Evolutionary conservation across 140 eudicot genomes (phyloP).

Genomic region (Stevia rebaudiana): DNA sequence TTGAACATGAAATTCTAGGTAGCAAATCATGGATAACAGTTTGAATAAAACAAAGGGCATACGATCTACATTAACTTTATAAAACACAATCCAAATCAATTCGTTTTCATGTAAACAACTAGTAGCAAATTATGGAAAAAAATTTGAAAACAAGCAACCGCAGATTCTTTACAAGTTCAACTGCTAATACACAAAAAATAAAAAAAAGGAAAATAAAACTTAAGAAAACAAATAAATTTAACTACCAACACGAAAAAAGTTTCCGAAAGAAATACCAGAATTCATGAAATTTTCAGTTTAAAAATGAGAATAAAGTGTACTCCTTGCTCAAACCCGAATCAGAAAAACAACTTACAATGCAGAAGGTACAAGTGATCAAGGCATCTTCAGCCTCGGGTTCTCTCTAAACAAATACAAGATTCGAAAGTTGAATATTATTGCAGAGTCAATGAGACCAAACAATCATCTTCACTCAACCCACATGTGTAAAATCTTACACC

Average conservation of each 20-base stretch:
- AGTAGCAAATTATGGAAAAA: slow-evolving; percentile 10
- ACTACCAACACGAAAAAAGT: slow-evolving; percentile 24
- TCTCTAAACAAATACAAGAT: slow-evolving; percentile 6
- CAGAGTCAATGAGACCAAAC: slow-evolving; percentile 23
- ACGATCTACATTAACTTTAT: no score
- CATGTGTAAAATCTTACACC: slow-evolving; percentile 5
- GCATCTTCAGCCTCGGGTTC: slow-evolving; percentile 9
- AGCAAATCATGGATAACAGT: no score
- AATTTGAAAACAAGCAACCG: slow-evolving; percentile 4
- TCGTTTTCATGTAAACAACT: no score
- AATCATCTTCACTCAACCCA: slow-evolving; percentile 4
- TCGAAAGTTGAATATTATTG: slow-evolving; percentile 16
- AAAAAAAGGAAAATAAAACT: neutral
- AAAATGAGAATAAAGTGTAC: slow-evolving; percentile 18
- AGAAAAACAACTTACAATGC: slow-evolving; percentile 22
- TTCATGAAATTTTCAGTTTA: slow-evolving; percentile 7
- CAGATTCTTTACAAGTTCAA: slow-evolving; percentile 16
- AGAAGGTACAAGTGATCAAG: slow-evolving; percentile 16
- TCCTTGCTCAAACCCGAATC: slow-evolving; percentile 15
- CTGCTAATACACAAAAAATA: slow-evolving; percentile 5
- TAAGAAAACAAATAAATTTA: neutral
- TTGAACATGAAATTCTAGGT: no score
- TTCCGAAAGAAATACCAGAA: slow-evolving; percentile 8
- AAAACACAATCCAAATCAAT: neutral
- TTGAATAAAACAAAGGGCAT: no score